A percentile compares a stretch with the other conserved stretches of the same genome.
Evolutionary conservation across 2,329 filamentous ascomycete species (phyloP).

Genomic region (Dendryphion nanum): DNA sequence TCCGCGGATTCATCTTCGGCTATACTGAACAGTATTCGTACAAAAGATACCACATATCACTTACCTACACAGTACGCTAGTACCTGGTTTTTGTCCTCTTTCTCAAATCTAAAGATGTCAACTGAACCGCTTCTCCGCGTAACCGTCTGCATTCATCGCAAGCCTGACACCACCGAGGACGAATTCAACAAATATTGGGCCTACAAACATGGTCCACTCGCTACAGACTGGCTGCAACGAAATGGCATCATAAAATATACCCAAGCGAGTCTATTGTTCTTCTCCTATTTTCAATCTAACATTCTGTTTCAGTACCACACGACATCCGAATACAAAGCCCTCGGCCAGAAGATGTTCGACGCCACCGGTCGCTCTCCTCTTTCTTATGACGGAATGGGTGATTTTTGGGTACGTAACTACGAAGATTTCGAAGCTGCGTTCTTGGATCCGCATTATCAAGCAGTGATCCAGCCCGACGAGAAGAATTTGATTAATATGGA

Average conservation of each 20-base stretch:
- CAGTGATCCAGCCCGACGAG: constrained; percentile 20
- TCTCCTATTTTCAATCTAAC: not conserved
- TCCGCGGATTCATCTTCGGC: too few species aligned
- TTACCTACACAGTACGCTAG: too few species aligned
- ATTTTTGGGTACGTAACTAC: constrained; percentile 23
- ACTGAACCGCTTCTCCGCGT: constrained; percentile 17
- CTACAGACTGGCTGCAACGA: constrained; percentile 18
- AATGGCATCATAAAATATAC: constrained; percentile 23
- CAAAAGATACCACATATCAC: too few species aligned
- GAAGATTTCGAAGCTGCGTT: constrained; percentile 25
- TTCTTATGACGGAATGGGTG: constrained; percentile 21
- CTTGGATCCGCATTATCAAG: constrained; percentile 18
- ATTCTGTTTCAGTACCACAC: constrained; percentile 17
- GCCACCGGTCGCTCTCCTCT: constrained; percentile 8
- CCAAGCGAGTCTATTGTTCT: constrained; percentile 11
- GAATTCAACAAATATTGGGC: constrained; percentile 23
- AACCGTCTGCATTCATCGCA: constrained; percentile 21
- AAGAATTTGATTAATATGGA: constrained; percentile 19
- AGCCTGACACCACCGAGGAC: constrained; percentile 17
- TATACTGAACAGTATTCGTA: too few species aligned
- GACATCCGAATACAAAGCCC: constrained; percentile 13
- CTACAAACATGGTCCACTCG: constrained; percentile 21
- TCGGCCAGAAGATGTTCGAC: constrained; percentile 13
- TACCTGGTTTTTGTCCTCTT: too few species aligned
- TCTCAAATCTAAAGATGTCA: constrained; percentile 11